phyloP scores from a whole-genome alignment of 1,284 basidiomycete species.

The Meripilus lineatus region DNA sequence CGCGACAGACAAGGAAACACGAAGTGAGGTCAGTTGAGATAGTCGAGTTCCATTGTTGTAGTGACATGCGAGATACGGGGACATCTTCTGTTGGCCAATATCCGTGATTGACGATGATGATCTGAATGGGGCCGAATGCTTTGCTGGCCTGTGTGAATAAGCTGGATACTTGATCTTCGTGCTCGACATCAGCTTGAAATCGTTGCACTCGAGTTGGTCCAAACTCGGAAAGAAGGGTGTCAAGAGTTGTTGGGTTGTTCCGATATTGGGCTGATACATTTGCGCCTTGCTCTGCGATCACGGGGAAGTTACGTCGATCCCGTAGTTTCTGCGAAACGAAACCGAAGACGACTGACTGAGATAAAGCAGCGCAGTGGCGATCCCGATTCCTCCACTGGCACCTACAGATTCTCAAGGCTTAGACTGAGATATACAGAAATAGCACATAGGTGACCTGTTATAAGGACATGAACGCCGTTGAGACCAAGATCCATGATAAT shows the following conservation, averaged over 20 bases:
- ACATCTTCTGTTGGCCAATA: slow-evolving; percentile 44
- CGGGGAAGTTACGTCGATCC: background rate
- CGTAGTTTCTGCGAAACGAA: background rate
- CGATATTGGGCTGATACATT: slow-evolving; percentile 74
- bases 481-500: slow-evolving; percentile 32
- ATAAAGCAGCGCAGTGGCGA: slow-evolving; percentile 50
- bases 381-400: slow-evolving; percentile 64
- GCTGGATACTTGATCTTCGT: slow-evolving; percentile 31
- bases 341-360: slow-evolving; percentile 35
- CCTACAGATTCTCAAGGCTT: slow-evolving; percentile 31
- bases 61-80: slow-evolving; percentile 53
- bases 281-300: slow-evolving; percentile 54
- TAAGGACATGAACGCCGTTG: slow-evolving; percentile 33
- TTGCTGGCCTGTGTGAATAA: slow-evolving; percentile 17
- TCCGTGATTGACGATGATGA: slow-evolving; percentile 64
- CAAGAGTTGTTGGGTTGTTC: slow-evolving; percentile 42
- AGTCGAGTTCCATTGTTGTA: slow-evolving; percentile 63
- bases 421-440: background rate
- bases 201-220: slow-evolving; percentile 32
- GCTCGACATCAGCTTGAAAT: slow-evolving; percentile 53
- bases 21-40: slow-evolving; percentile 63
- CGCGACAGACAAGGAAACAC: slow-evolving; percentile 60
- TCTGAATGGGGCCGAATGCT: slow-evolving; percentile 47
- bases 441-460: slow-evolving; percentile 35
- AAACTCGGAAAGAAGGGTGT: slow-evolving; percentile 36